Base-by-base conservation (phyloP, 371 early-diverging fungal species). In the Lichtheimia ornata region DNA sequence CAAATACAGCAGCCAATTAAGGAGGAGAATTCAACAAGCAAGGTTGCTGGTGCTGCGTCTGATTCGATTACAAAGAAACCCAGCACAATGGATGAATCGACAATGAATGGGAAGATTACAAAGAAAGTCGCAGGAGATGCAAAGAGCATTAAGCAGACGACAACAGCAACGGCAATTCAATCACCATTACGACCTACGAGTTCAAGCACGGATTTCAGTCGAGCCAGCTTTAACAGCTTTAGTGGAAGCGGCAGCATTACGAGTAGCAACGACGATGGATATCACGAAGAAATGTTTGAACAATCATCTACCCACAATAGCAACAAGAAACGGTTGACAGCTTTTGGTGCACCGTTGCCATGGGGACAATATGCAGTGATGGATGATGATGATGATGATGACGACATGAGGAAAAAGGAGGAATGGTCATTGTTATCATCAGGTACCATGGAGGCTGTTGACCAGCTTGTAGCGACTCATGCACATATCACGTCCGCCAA, bases 111-210 rank as follows among this genome's bases (percentile, higher is more conserved):
- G 28, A 28, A 28, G 11, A 2, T 35, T 35, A 35, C 35, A 35
- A 35, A 35, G 35, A 35, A 35, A 35, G 11, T 35, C 11, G 35
- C 35, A 35, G 35, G 35, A 35, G 35, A 35, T 11, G 9, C 35
- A 35, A 35, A 35, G 35, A 9, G 35, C 35, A 35, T 9, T 11
- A 35, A 9, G 35, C 35, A 35, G 28, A 28, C 28, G 7, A 28
- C 27, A 27, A 27, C 28, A 28, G 9, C 35, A 35, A 11, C 35
- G 9, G 0, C 35, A 35, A 11, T 11, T 2, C 35, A 47, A 47
- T n/a, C 47, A 47, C 47, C 47, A 22, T 22, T n/a, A 47, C n/a
- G 47, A 47, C 47, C 22, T 18, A 47, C 47, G n/a, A 18, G 47
- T 17, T 47, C 47, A 2, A 47, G 47, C 17, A 47, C 47, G 2